Evolutionary conservation across 1,284 basidiomycete species (phyloP).

Genomic region (Chalciporus piperatoides): DNA sequence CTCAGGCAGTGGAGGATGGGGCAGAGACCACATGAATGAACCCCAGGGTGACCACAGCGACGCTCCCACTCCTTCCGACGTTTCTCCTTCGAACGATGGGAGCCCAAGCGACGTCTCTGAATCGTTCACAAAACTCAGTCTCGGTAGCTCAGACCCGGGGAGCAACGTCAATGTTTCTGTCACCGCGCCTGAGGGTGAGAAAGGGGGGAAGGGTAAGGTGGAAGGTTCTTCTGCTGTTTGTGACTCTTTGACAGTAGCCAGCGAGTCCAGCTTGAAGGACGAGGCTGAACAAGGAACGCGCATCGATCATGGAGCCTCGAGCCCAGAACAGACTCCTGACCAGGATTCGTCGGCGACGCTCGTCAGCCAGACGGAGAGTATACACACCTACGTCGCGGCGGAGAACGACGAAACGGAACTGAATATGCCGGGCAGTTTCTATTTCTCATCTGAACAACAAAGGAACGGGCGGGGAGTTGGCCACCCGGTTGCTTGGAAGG

Average conservation of each 20-base stretch:
- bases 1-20: conserved; percentile 32
- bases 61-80: conserved; percentile 8
- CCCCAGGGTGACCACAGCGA: conserved; percentile 10
- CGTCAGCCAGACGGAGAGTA: conserved; percentile 4
- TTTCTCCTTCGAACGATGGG: conserved; percentile 16
- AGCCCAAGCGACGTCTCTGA: conserved; percentile 25
- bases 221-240: conserved; percentile 18
- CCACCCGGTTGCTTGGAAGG: conserved; percentile 20
- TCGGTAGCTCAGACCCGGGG: conserved; percentile 27
- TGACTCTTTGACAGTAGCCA: conserved; percentile 21
- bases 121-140: conserved; percentile 27
- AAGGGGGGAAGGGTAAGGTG: conserved; percentile 24
- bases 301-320: conserved; percentile 1
- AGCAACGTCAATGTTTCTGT: conserved; percentile 31
- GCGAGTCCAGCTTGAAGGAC: conserved; percentile 15
- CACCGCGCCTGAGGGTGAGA: conserved; percentile 29
- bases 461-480: neutral
- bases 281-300: neutral
- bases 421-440: conserved; percentile 49
- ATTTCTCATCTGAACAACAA: conserved; percentile 24
- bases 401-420: conserved; percentile 37
- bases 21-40: conserved; percentile 19
- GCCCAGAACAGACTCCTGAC: neutral
- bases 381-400: conserved; percentile 16
- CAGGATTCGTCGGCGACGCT: neutral